Evolutionary conservation across 306 rosid species (phyloP).

Genomic region (Boehmeria nivea): DNA sequence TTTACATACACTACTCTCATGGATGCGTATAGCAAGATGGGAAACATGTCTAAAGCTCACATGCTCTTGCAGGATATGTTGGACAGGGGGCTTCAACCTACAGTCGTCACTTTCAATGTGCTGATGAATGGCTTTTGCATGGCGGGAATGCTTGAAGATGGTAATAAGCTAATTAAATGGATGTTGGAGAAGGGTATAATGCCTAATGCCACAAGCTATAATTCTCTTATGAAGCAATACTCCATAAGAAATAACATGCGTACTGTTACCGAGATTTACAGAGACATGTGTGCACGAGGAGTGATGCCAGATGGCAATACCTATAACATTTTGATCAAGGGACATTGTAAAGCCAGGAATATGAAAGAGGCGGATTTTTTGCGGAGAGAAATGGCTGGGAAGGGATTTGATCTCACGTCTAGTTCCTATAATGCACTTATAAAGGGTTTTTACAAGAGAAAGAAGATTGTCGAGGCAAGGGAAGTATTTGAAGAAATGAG

Average conservation of each 20-base stretch:
- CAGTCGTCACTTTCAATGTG: conserved; percentile 85
- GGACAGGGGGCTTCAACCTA: conserved; percentile 63
- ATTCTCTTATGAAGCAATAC: conserved; percentile 83
- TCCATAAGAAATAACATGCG: conserved; percentile 69
- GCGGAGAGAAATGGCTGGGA: conserved; percentile 59
- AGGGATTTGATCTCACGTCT: conserved; percentile 50
- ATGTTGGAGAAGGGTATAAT: conserved; percentile 66
- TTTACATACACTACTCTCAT: conserved; percentile 81
- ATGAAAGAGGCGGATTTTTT: conserved; percentile 84
- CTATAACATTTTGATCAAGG: conserved; percentile 69
- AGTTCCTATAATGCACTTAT: conserved; percentile 65
- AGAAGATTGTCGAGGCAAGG: conserved; percentile 63
- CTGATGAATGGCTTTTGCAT: conserved; percentile 84
- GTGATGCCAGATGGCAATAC: conserved; percentile 68
- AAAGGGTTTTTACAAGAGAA: conserved; percentile 62
- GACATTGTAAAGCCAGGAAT: conserved; percentile 80
- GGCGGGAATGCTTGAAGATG: conserved; percentile 79
- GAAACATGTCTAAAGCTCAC: conserved; percentile 70
- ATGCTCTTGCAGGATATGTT: conserved; percentile 59
- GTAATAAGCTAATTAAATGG: conserved; percentile 71
- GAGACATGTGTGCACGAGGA: conserved; percentile 56
- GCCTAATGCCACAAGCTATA: conserved; percentile 74
- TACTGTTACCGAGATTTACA: conserved; percentile 48
- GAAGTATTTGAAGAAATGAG: conserved; percentile 86
- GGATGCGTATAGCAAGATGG: conserved; percentile 73